Base-by-base conservation (phyloP, 306 rosid genomes). In the Adenanthera pavonina region DNA sequence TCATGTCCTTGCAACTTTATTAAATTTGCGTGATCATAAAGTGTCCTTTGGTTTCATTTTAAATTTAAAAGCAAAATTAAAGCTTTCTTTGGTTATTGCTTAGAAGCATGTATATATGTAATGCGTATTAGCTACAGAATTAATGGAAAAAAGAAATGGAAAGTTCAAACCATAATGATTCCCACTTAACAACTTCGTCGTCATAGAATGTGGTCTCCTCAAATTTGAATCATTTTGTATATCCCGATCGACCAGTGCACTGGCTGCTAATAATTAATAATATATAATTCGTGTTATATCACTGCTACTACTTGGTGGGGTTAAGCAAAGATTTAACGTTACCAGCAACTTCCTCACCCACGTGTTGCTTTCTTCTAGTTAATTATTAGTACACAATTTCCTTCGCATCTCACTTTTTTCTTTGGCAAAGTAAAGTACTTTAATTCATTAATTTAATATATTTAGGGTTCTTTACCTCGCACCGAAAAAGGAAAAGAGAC, bases 91-190 rank as follows among this genome's bases (percentile, higher is more conserved):
- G 80, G 81, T 9, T n/a, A 62, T 81, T 74, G 65, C 85, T 80
- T 83, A n/a, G 34, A 69, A 61, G 77, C 44, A 17, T 75, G 46
- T 48, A 79, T 54, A 38, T 73, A 30, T 44, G 33, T 43, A 10
- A 35, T 56, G 25, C 47, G 66, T 67, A 82, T 81, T 81, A 84
- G 84, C 78, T 82, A 36, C 76, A 25, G 36, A 9, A 49, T n/a
- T 38, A 5, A 30, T 35, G 73, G 83, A 70, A 79, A 59, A 54
- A 44, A 1, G 30, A 75, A 71, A 62, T 81, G 84, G 80, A 76
- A 84, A 87, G 41, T 78, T 82, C 78, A 87, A 84, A 87, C 87
- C 78, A 75, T 66, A 84, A 84, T 87, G 71, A 87, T 84, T 84
- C 35, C 75, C 43, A 15, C 66, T 57, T 57, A 67, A 66, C 85